These are phyloP conservation scores for Penicillium hesseltinei DNA, from an alignment of 2,329 filamentous ascomycete genomes.

Conservation along the genomic window DNA sequence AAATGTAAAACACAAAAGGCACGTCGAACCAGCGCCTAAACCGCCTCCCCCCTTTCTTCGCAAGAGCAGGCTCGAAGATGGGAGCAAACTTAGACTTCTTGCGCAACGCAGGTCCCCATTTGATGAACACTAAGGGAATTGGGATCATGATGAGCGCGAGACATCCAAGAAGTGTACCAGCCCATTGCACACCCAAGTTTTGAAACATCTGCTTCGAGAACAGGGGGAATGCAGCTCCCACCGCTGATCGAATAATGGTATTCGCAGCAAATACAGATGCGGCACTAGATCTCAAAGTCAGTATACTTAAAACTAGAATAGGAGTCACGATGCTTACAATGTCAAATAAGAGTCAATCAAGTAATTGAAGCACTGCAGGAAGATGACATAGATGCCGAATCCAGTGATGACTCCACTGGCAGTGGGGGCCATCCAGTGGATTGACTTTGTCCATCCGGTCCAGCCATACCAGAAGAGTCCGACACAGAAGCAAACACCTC, in stretches of 20 bases:
- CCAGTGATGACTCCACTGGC: constrained; percentile 33
- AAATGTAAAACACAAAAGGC: neutral
- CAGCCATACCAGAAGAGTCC: constrained; percentile 41
- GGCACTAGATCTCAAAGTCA: constrained; percentile 24
- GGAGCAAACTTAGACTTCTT: constrained; percentile 31
- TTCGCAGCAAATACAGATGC: constrained; percentile 42
- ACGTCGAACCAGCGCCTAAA: neutral
- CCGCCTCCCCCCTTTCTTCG: constrained; percentile 8
- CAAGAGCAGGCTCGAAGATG: neutral
- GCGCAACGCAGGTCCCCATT: constrained; percentile 31
- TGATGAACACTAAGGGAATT: constrained; percentile 36
- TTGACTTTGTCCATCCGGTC: constrained; percentile 33
- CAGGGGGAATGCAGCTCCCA: constrained; percentile 38
- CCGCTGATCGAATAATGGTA: constrained; percentile 38
- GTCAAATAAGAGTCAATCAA: constrained; percentile 42
- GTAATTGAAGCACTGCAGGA: constrained; percentile 39
- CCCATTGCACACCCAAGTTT: constrained; percentile 41
- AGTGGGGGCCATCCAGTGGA: constrained; percentile 39
- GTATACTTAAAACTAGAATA: neutral
- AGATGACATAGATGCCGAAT: constrained; percentile 36
- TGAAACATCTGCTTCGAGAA: constrained; percentile 40
- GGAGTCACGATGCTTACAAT: constrained; percentile 31
- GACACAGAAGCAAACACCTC: constrained; percentile 33
- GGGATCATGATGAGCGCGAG: constrained; percentile 39
- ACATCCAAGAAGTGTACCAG: constrained; percentile 39